Evolutionary conservation across 192 early-diverging fungal genomes (phyloP).

Genomic region (Coemansia sp.): DNA sequence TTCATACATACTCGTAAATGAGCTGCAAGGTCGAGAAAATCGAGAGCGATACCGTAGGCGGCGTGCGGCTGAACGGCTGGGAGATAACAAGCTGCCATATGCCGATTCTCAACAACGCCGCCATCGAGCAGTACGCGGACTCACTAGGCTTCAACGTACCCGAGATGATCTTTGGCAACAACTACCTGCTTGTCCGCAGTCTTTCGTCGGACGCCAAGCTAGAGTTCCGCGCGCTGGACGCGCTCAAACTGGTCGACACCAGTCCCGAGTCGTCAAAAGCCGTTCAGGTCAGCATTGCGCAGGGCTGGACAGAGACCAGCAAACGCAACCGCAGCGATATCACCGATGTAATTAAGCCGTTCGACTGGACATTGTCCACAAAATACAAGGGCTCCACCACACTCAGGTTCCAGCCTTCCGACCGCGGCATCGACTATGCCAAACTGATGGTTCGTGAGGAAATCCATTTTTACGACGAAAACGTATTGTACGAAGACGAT

Average conservation of each 20-base stretch:
- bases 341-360: constrained; percentile 85
- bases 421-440: constrained; percentile 71
- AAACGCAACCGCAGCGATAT: constrained; percentile 62
- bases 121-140: constrained; percentile 57
- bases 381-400: constrained; percentile 67
- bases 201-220: constrained; percentile 54
- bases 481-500: constrained; percentile 95
- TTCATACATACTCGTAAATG: constrained; percentile 1
- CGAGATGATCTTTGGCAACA: constrained; percentile 97
- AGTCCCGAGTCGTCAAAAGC: constrained; percentile 64
- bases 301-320: constrained; percentile 83
- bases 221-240: constrained; percentile 70
- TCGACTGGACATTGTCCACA: constrained; percentile 97
- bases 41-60: constrained; percentile 34
- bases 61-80: constrained; percentile 56
- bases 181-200: constrained; percentile 66
- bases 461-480: constrained; percentile 94
- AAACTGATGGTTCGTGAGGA: constrained; percentile 75
- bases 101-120: constrained; percentile 60
- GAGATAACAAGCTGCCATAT: constrained; percentile 58
- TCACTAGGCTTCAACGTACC: constrained; percentile 75
- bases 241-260: constrained; percentile 70
- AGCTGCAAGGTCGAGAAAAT: constrained; percentile 30
- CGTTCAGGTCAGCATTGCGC: constrained; percentile 83
- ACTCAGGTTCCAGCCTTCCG: constrained; percentile 31